Evolutionary conservation across 768 basidiomycete species (phyloP).

Genomic region (Pulveroboletus ravenelii): DNA sequence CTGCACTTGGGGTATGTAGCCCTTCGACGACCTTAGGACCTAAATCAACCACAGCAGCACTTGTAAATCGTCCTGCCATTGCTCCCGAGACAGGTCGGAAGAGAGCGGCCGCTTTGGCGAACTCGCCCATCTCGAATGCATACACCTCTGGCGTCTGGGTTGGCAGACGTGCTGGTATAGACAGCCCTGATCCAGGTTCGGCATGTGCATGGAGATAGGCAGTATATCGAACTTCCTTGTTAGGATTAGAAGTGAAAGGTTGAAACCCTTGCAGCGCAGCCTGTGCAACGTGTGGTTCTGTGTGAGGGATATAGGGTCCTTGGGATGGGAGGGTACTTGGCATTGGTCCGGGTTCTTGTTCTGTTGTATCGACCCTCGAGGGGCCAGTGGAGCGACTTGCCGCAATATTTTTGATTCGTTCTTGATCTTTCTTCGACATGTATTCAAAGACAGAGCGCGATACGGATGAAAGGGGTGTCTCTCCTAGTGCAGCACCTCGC

Average conservation of each 20-base stretch:
- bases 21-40: conserved; percentile 64
- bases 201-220: conserved; percentile 77
- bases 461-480: conserved; percentile 62
- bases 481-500: conserved; percentile 83
- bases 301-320: conserved; percentile 46
- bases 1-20: conserved; percentile 52
- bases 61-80: conserved; percentile 94
- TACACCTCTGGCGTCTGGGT: conserved; percentile 64
- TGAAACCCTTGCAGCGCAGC: conserved; percentile 87
- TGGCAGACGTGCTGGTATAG: conserved; percentile 49
- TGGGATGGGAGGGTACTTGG: conserved; percentile 18
- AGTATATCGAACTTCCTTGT: conserved; percentile 81
- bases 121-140: conserved; percentile 80
- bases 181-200: conserved; percentile 36
- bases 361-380: conserved; percentile 25
- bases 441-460: conserved; percentile 91
- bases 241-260: conserved; percentile 73
- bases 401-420: conserved; percentile 67
- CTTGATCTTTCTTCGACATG: conserved; percentile 87
- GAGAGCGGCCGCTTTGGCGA: conserved; percentile 78
- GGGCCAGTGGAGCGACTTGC: conserved; percentile 25
- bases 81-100: conserved; percentile 91
- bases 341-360: conserved; percentile 20
- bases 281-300: conserved; percentile 76
- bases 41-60: conserved; percentile 64